Percentiles rank a stretch among this genome's conserved stretches.
These are phyloP conservation scores for Diaporthe caulivora DNA, from an alignment of 2,329 filamentous ascomycete species.

Conservation along the genomic window DNA sequence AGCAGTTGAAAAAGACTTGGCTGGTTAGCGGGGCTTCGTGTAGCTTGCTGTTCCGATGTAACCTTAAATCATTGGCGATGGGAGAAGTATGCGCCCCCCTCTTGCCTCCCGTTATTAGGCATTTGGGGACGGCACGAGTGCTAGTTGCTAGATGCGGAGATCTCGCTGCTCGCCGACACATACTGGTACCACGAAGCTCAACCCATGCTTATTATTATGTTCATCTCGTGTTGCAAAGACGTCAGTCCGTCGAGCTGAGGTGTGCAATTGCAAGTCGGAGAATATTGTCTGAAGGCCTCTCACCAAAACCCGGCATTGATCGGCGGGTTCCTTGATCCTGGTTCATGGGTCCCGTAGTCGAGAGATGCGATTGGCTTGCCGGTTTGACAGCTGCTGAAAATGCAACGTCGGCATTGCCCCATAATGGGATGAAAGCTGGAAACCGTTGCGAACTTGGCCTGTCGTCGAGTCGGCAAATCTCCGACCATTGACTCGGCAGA, in stretches of 20 bases:
- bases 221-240: background rate
- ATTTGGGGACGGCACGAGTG: background rate
- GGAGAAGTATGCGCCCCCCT: background rate
- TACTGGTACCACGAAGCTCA: no score
- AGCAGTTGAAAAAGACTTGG: background rate
- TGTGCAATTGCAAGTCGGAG: background rate
- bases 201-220: background rate
- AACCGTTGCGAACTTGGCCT: slow-evolving; percentile 4
- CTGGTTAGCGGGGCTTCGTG: background rate
- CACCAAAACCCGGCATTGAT: slow-evolving; percentile 8
- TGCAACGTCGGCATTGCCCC: slow-evolving; percentile 6
- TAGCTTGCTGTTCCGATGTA: background rate
- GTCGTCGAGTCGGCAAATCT: slow-evolving; percentile 3
- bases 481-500: background rate
- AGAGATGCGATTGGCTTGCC: slow-evolving; percentile 16
- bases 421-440: slow-evolving; percentile 25
- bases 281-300: slow-evolving; percentile 8
- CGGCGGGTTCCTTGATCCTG: slow-evolving; percentile 14
- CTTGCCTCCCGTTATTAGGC: background rate
- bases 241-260: background rate
- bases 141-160: background rate
- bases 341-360: background rate
- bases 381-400: slow-evolving; percentile 19
- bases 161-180: background rate
- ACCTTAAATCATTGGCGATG: background rate